Base-by-base conservation (phyloP, 768 basidiomycete species). In the Galerina marginata region DNA sequence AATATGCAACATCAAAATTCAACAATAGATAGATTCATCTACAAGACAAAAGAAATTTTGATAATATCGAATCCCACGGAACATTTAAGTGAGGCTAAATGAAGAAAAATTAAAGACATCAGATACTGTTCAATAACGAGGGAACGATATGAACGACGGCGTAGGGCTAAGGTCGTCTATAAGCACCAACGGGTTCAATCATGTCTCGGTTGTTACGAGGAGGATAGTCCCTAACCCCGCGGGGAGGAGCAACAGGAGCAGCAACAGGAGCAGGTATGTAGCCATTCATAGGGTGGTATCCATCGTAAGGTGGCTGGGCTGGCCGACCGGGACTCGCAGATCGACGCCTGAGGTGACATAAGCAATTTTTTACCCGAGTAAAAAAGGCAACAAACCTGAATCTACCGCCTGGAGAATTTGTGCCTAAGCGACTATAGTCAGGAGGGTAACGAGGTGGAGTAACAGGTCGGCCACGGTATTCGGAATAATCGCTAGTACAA, bases 291-390 rank as follows among this genome's bases (percentile, higher is more conserved):
- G 81, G 69, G 66, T 33, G 29, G 29, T 87, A 86, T 42, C 76
- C 71, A 51, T 89, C 86, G 72, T 88, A 89, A 52, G 77, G 72
- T 67, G 75, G 72, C 29, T 33, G 29, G 60, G 84, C 76, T 44
- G 85, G 79, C 58, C 83, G 75, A 61, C 83, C 81, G 57, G 88
- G 89, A 66, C 91, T 92, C 67, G 86, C 81, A 37, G 91, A 93
- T 54, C 91, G 88, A 65, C 91, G 88, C 58, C 89, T 90, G 60
- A 36, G 29, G 29, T 7, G 29, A 33, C 29, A 33, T 33, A 7
- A 33, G 29, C 54, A 20, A 60, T 54, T 4, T 26, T 15, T 50
- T 44, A 46, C 50, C 11, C 25, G 26, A 52, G 23, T 16, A 36
- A 46, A 14, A 43, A 59, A 39, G 49, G 29, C 29, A 33, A 64